These are phyloP conservation scores for Boletus sensibilis DNA, from an alignment of 768 basidiomycete species.

Conservation along the genomic window DNA sequence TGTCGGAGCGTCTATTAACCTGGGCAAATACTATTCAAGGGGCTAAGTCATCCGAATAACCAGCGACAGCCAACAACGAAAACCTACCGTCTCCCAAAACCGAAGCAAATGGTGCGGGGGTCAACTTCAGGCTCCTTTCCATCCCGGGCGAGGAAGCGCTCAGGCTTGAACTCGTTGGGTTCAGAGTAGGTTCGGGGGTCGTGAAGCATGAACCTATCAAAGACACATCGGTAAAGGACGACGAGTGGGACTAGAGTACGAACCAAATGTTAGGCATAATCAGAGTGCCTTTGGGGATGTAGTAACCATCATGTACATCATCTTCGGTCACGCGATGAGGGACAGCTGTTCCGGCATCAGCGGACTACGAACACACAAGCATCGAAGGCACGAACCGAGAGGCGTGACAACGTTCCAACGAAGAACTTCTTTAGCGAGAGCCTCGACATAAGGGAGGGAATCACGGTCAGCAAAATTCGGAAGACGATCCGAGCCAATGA, in stretches of 20 bases:
- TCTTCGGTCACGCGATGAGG: constrained; percentile 59
- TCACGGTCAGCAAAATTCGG: constrained; percentile 59
- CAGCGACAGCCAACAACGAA: constrained; percentile 1
- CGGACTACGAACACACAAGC: background rate
- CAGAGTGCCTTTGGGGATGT: constrained; percentile 49
- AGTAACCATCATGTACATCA: constrained; percentile 60
- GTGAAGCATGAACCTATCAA: constrained; percentile 32
- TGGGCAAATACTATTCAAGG: constrained; percentile 26
- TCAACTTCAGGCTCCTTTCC: constrained; percentile 47
- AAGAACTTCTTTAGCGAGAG: constrained; percentile 56
- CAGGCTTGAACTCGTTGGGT: constrained; percentile 57
- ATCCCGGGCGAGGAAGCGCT: constrained; percentile 48
- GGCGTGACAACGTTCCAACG: constrained; percentile 44
- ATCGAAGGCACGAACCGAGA: constrained; percentile 36
- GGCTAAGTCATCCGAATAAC: constrained; percentile 5
- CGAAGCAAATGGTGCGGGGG: constrained; percentile 62
- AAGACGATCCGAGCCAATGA: constrained; percentile 58
- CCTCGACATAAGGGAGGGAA: constrained; percentile 58
- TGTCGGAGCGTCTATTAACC: constrained; percentile 13
- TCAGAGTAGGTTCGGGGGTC: constrained; percentile 44
- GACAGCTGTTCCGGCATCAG: constrained; percentile 31
- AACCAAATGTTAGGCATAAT: constrained; percentile 27
- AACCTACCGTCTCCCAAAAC: constrained; percentile 62
- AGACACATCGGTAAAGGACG: background rate
- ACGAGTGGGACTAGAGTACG: constrained; percentile 7